phyloP scores from a whole-genome alignment of 2,329 filamentous ascomycete genomes.

The Pestalotiopsis fici region DNA sequence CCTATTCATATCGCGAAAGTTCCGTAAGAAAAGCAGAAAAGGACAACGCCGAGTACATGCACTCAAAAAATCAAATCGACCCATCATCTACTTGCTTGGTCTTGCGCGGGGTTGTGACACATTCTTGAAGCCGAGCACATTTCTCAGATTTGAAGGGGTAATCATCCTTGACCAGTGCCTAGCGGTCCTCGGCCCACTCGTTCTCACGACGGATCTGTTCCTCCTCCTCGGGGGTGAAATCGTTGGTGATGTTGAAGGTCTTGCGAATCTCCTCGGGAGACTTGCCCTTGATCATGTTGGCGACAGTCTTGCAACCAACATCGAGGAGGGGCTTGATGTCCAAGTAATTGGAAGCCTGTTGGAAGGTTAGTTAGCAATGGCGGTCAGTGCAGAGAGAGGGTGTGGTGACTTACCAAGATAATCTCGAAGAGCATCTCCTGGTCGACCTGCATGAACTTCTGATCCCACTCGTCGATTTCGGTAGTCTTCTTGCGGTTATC shows the following conservation, averaged over 20 bases:
- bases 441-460: constrained; percentile 99
- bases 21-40: no score
- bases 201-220: constrained; percentile 95
- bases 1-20: no score
- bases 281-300: constrained; percentile 99
- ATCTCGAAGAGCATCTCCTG: constrained; percentile 99
- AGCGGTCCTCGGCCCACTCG: constrained; percentile 87
- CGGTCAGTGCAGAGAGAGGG: background rate
- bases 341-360: constrained; percentile 92
- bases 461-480: constrained; percentile 99
- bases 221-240: constrained; percentile 98
- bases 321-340: constrained; percentile 98
- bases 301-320: constrained; percentile 98
- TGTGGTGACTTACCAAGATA: constrained; percentile 72
- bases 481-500: constrained; percentile 98
- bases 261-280: constrained; percentile 98
- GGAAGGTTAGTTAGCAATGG: constrained; percentile 22
- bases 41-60: no score
- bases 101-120: no score
- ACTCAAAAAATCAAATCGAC: no score
- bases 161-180: constrained; percentile 19
- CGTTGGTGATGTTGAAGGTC: constrained; percentile 99
- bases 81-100: no score
- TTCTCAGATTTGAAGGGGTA: background rate
- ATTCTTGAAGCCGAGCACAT: background rate